Conservation (phyloP, 2,329 filamentous ascomycete genomes). For the Scedosporium minutisporum region DNA sequence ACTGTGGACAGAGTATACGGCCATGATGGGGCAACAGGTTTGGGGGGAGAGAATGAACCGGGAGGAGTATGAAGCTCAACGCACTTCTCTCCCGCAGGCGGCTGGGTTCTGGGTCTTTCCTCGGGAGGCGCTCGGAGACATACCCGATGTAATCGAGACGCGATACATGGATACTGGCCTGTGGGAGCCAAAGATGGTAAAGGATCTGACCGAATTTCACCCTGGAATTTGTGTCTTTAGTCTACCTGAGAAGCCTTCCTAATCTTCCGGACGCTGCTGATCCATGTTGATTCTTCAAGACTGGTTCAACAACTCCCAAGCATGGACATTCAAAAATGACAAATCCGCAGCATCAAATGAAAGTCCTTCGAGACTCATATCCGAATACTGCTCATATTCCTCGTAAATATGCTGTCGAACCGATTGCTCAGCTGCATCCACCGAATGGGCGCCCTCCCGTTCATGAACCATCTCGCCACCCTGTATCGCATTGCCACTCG, state of each 20-base stretch:
- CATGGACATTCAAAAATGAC: slow-evolving; percentile 23
- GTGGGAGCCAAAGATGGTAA: not conserved
- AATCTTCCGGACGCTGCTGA: too few species aligned
- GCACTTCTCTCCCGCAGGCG: not conserved
- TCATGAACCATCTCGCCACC: not conserved
- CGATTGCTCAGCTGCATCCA: not conserved
- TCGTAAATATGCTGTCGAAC: not conserved
- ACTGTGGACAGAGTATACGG: not conserved
- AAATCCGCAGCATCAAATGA: slow-evolving; percentile 22
- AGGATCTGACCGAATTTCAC: not conserved
- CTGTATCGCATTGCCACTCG: not conserved
- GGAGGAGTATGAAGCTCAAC: not conserved
- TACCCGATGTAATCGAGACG: not conserved
- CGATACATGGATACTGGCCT: not conserved
- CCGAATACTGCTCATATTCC: not conserved
- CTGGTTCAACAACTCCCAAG: slow-evolving; percentile 15
- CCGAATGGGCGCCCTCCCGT: not conserved
- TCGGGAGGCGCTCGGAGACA: not conserved
- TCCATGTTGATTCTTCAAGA: not conserved
- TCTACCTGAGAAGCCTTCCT: not conserved
- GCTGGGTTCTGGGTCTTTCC: not conserved
- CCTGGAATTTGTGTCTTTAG: not conserved
- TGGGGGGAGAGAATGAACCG: not conserved
- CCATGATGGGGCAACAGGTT: not conserved
- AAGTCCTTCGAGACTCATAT: slow-evolving; percentile 16